Conservation (phyloP, 768 basidiomycete genomes). For the Mycena olivaceomarginata region DNA sequence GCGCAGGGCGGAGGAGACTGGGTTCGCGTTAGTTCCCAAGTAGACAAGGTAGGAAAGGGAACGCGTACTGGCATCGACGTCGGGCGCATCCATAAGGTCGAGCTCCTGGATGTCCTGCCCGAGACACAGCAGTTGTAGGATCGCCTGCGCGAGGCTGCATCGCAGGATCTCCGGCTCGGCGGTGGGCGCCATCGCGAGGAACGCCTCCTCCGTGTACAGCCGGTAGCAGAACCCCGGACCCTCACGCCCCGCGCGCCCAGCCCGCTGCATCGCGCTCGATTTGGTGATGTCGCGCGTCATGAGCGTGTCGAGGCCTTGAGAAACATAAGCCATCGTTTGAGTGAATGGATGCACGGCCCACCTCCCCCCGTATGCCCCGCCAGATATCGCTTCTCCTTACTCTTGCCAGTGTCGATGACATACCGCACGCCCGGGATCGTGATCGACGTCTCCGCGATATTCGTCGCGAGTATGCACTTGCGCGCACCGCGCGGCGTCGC, state of each 20-base stretch:
- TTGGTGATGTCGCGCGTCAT: slow-evolving; percentile 89
- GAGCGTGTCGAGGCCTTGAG: slow-evolving; percentile 90
- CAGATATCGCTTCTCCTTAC: slow-evolving; percentile 95
- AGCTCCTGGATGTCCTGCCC: slow-evolving; percentile 88
- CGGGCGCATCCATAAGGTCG: slow-evolving; percentile 93
- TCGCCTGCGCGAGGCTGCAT: slow-evolving; percentile 87
- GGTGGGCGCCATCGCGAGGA: slow-evolving; percentile 76
- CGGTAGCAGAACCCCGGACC: slow-evolving; percentile 93
- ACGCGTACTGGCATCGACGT: slow-evolving; percentile 79
- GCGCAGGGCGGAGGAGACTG: slow-evolving; percentile 79
- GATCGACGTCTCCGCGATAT: slow-evolving; percentile 98
- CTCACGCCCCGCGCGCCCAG: slow-evolving; percentile 97
- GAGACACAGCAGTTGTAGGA: slow-evolving; percentile 91
- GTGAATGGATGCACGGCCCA: slow-evolving; percentile 47
- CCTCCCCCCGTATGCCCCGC: slow-evolving; percentile 83
- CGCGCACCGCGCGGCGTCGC: slow-evolving; percentile 80
- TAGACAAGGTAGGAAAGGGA: neutral
- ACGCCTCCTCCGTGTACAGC: slow-evolving; percentile 91
- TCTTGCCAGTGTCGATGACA: slow-evolving; percentile 97
- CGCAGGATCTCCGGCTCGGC: slow-evolving; percentile 94
- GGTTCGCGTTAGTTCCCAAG: slow-evolving; percentile 1
- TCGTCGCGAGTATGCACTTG: slow-evolving; percentile 97
- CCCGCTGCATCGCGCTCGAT: slow-evolving; percentile 94
- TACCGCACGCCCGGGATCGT: slow-evolving; percentile 97
- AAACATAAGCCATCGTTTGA: slow-evolving; percentile 22